Evolutionary conservation across 2,329 filamentous ascomycete species (phyloP), one percentile per base, ranked within the genome.

Genomic region (Hypoxylon sp.): DNA sequence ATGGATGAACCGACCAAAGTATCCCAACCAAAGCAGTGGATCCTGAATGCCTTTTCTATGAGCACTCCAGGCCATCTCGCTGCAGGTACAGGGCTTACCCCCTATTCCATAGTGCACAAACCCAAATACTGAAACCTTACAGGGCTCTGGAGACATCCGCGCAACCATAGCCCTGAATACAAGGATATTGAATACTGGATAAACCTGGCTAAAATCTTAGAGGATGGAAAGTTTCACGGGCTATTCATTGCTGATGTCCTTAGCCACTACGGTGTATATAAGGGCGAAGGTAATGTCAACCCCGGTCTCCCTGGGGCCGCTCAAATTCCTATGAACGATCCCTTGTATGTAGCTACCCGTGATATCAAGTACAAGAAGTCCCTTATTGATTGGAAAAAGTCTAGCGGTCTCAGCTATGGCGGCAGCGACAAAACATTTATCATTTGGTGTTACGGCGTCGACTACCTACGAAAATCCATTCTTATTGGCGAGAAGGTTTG

Each of bases 381-480:
- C 3, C 13, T 24, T 48, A 26, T 37, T 58, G 26, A 58, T 26
- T 24, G 5, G 9, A 10, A 19, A 11, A 47, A 58, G 54, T 19
- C 42, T 58, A 37, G 42, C 54, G 10, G 88, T 90, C 50, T 85
- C 84, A 2, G 88, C 88, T 24, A 91, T 90, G 88, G 88, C 88
- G 0, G 87, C 88, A 0, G 88, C 88, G 26, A 90, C 88, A 0
- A 90, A 88, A 77, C 87, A 87, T 48, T 78, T 91, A 1, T 81
- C 83, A 0, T 90, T 90, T 70, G 88, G 83, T 0, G 87, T 91
- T 66, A 90, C 88, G 0, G 84, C 86, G 0, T 87, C 86, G 0
- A 90, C 88, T 1, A 86, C 86, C 0, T 90, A 88, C 59, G 87
- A 89, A 65, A 84, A 86, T 0, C 88, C 88, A 0, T 90, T 88